These are phyloP conservation scores for Echinochloa phyllopogon DNA, from an alignment of 176 grass and related monocot species.

Conservation along the genomic window DNA sequence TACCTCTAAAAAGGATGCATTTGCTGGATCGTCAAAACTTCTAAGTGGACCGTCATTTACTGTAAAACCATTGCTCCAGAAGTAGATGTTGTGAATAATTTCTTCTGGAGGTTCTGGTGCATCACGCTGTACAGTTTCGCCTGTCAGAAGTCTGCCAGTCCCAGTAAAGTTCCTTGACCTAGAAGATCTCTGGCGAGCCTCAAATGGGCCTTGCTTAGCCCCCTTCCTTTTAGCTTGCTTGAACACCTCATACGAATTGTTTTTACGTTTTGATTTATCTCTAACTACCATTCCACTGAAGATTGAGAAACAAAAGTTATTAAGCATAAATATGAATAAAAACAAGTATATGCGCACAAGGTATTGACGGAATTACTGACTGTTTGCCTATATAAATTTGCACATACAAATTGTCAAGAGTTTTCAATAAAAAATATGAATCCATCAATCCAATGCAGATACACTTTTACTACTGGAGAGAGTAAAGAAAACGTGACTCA, in stretches of 20 bases:
- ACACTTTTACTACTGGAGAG: no score
- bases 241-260: constrained; percentile 58
- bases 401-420: not conserved
- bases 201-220: constrained; percentile 53
- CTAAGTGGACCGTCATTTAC: constrained; percentile 87
- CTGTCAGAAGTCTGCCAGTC: constrained; percentile 66
- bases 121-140: constrained; percentile 59
- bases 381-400: not conserved
- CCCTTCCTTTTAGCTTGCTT: constrained; percentile 75
- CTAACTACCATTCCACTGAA: constrained; percentile 76
- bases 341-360: not conserved
- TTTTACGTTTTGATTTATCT: constrained; percentile 71
- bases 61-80: constrained; percentile 91
- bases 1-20: constrained; percentile 88
- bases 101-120: constrained; percentile 55
- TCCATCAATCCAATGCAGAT: not conserved
- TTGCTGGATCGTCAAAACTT: constrained; percentile 87
- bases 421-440: not conserved
- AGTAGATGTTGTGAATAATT: constrained; percentile 70
- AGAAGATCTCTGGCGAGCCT: constrained; percentile 47
- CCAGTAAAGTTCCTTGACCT: constrained; percentile 80
- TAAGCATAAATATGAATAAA: not conserved
- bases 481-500: not conserved
- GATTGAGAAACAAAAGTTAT: not conserved
- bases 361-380: not conserved